phyloP scores from a whole-genome alignment of 371 early-diverging fungal species.

The Sporodiniella umbellata region DNA sequence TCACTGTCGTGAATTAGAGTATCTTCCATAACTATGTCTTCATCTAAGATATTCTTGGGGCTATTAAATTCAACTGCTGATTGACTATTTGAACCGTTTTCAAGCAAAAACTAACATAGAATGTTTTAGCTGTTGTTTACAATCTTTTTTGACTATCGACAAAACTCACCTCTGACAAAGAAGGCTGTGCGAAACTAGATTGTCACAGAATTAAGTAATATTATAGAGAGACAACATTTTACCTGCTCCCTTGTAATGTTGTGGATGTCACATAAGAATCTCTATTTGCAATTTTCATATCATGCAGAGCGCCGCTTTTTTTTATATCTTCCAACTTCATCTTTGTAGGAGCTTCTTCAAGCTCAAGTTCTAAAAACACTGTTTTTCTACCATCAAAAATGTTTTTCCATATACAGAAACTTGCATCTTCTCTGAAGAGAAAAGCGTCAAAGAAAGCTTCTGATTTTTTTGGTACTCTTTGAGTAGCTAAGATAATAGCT shows the following conservation, averaged over 20 bases:
- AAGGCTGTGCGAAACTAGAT: slow-evolving; percentile 24
- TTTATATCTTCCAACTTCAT: slow-evolving; percentile 39
- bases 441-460: slow-evolving; percentile 44
- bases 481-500: slow-evolving; percentile 55
- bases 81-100: slow-evolving; percentile 4
- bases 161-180: slow-evolving; percentile 21
- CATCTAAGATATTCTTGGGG: not conserved
- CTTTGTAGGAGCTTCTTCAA: slow-evolving; percentile 27
- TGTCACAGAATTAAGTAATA: too few relatives aligned
- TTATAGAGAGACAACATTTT: too few relatives aligned
- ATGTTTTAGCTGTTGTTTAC: not conserved
- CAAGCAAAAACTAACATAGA: slow-evolving; percentile 12
- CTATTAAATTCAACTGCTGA: not conserved
- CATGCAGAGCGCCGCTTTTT: slow-evolving; percentile 12
- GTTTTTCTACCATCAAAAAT: slow-evolving; percentile 40
- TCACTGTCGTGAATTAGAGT: not conserved
- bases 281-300: not conserved
- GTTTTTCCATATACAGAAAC: slow-evolving; percentile 50
- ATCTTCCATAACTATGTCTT: slow-evolving; percentile 4
- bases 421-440: slow-evolving; percentile 40
- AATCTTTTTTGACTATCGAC: not conserved
- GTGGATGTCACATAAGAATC: slow-evolving; percentile 25
- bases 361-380: slow-evolving; percentile 13
- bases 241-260: slow-evolving; percentile 36
- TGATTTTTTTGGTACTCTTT: slow-evolving; percentile 16